These are phyloP conservation scores for Tetrapisispora taiwanensis DNA, from an alignment of 805 yeast species.

Conservation along the genomic window DNA sequence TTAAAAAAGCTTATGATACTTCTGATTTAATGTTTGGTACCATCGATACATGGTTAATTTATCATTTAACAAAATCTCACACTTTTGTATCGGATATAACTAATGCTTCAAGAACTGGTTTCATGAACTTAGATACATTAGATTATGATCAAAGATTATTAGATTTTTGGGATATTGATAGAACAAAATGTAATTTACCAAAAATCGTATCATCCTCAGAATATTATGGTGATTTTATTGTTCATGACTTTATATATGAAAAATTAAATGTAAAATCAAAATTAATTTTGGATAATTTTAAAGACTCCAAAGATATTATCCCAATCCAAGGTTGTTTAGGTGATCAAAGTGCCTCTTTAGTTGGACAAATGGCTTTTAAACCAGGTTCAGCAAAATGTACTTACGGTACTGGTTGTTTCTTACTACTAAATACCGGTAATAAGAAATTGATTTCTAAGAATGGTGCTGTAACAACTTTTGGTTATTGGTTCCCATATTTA, in stretches of 20 bases:
- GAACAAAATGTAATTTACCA: constrained; percentile 55
- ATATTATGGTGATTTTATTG: constrained; percentile 58
- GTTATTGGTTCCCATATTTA: constrained; percentile 75
- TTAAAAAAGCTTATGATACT: constrained; percentile 55
- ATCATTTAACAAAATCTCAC: constrained; percentile 63
- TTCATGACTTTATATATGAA: constrained; percentile 33
- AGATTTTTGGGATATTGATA: constrained; percentile 72
- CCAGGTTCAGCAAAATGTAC: constrained; percentile 89
- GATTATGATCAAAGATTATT: constrained; percentile 70
- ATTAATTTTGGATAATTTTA: constrained; percentile 36
- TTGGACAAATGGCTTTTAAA: constrained; percentile 80
- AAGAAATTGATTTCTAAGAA: constrained; percentile 58
- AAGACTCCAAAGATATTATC: constrained; percentile 35
- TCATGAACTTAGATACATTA: constrained; percentile 69
- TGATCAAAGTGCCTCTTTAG: constrained; percentile 88
- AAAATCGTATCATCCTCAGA: constrained; percentile 71
- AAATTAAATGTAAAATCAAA: constrained; percentile 19
- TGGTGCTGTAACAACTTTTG: constrained; percentile 84
- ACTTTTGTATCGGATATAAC: constrained; percentile 77
- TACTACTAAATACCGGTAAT: constrained; percentile 78
- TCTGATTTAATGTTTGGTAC: constrained; percentile 89
- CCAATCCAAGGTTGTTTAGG: constrained; percentile 89
- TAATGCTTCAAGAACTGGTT: constrained; percentile 84
- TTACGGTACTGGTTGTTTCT: constrained; percentile 91
- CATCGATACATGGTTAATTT: constrained; percentile 87